Evolutionary conservation across 2,329 filamentous ascomycete genomes (phyloP).

Genomic region (Helotiales sp.): DNA sequence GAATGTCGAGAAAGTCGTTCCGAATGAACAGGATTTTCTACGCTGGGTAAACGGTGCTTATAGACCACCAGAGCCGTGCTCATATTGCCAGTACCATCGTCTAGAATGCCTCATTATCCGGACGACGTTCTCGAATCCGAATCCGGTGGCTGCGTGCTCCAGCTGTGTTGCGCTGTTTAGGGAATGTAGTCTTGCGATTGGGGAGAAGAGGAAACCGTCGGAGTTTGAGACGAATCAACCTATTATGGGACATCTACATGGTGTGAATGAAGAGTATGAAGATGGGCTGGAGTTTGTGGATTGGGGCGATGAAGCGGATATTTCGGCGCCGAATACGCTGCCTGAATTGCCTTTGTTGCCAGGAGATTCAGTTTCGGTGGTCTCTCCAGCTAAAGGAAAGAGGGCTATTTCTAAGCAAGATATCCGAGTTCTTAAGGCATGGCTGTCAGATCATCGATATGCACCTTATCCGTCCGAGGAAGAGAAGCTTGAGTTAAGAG

Average conservation of each 20-base stretch:
- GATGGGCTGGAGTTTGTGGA: slow-evolving; percentile 9
- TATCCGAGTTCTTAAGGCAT: slow-evolving; percentile 9
- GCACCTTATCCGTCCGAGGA: slow-evolving; percentile 8
- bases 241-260: slow-evolving; percentile 13
- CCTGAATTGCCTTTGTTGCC: not conserved
- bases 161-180: slow-evolving; percentile 11
- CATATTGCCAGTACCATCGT: slow-evolving; percentile 8
- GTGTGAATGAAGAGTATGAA: slow-evolving; percentile 8
- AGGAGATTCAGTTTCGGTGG: not conserved
- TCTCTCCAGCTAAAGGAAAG: not conserved
- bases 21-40: slow-evolving; percentile 7
- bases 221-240: slow-evolving; percentile 8
- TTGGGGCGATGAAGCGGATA: slow-evolving; percentile 8
- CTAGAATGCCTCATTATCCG: slow-evolving; percentile 13
- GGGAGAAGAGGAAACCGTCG: slow-evolving; percentile 10
- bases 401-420: slow-evolving; percentile 13
- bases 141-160: slow-evolving; percentile 7
- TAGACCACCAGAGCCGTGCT: slow-evolving; percentile 1
- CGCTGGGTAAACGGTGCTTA: slow-evolving; percentile 11
- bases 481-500: slow-evolving; percentile 3
- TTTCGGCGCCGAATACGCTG: not conserved
- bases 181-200: slow-evolving; percentile 8
- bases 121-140: slow-evolving; percentile 4
- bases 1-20: slow-evolving; percentile 12
- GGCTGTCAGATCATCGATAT: slow-evolving; percentile 9